phyloP scores from a whole-genome alignment of 257 asterid species.

The Nicotiana benthamiana region DNA sequence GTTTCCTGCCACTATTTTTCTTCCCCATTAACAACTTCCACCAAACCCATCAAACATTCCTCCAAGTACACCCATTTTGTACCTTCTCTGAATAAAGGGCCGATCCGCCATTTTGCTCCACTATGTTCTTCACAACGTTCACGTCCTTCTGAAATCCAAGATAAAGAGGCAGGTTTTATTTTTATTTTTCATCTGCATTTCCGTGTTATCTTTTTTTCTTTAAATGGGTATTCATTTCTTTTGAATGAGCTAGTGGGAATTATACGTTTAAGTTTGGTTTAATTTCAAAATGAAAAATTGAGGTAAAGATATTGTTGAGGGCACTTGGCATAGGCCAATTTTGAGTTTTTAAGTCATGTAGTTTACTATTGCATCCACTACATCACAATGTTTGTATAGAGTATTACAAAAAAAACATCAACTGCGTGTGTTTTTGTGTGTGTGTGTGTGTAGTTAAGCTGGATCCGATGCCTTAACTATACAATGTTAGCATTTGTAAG shows the following conservation, averaged over 20 bases:
- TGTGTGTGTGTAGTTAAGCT: background rate
- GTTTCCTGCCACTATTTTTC: slow-evolving; percentile 48
- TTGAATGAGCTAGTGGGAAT: background rate
- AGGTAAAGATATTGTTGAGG: background rate
- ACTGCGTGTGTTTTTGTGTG: no score
- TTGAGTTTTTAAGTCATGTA: background rate
- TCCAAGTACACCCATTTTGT: slow-evolving; percentile 16
- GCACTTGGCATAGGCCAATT: background rate
- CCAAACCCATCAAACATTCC: slow-evolving; percentile 17
- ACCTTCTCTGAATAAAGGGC: background rate
- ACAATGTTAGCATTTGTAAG: background rate
- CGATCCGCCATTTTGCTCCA: slow-evolving; percentile 17
- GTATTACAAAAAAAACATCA: background rate
- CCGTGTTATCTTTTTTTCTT: background rate
- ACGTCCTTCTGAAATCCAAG: slow-evolving; percentile 19
- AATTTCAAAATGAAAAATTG: background rate
- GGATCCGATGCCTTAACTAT: background rate
- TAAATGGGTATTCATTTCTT: background rate
- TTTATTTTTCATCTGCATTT: background rate
- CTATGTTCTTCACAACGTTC: slow-evolving; percentile 34
- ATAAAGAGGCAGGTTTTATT: slow-evolving; percentile 43
- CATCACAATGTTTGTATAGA: background rate
- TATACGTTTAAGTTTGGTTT: background rate
- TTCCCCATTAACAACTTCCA: slow-evolving; percentile 25
- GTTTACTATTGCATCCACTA: background rate